These are phyloP conservation scores for Rubroshorea leprosula DNA, from an alignment of 345 rosid species.

Conservation along the genomic window DNA sequence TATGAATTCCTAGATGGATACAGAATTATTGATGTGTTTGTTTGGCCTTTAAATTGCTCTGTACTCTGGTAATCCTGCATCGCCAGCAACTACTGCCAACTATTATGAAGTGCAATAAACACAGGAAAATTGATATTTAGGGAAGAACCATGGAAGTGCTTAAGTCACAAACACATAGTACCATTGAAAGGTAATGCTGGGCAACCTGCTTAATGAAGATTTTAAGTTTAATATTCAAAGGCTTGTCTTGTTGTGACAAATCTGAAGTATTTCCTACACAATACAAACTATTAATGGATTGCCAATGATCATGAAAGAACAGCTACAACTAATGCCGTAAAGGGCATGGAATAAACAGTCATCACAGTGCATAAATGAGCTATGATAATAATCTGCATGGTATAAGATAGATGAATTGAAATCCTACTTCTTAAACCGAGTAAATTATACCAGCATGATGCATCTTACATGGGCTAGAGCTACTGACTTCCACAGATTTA, in stretches of 20 bases:
- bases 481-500: constrained; percentile 9
- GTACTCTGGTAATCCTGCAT: neutral
- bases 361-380: no score
- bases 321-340: neutral
- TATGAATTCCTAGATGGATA: neutral
- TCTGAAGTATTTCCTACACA: neutral
- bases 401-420: neutral
- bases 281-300: neutral
- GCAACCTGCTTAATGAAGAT: neutral
- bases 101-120: neutral
- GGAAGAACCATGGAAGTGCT: neutral
- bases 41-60: neutral
- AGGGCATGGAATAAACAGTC: no score
- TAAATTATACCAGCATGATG: neutral
- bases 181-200: neutral
- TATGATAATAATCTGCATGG: neutral
- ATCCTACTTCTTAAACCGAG: neutral
- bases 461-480: neutral
- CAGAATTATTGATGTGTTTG: neutral
- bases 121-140: neutral
- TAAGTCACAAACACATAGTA: neutral
- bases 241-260: neutral
- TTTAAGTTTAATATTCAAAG: neutral
- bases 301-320: neutral
- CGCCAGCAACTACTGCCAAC: neutral